Evolutionary conservation across 73 alveolate species (phyloP).

Genomic region (Symbiodinium natans): DNA sequence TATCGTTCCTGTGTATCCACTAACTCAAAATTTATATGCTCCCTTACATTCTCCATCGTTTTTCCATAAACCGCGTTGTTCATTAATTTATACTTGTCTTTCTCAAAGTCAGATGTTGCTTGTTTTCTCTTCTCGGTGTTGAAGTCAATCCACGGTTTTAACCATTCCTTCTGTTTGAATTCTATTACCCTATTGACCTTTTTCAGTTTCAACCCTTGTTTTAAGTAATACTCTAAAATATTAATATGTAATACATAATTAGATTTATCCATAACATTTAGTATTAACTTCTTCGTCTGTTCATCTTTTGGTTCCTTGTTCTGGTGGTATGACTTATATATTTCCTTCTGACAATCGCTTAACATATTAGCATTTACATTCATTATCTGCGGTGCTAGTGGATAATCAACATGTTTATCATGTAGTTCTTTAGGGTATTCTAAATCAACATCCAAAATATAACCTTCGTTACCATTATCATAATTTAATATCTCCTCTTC

Average conservation of each 20-base stretch:
- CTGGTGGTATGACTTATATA: not conserved
- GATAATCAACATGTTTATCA: not conserved
- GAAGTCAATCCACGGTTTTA: not conserved
- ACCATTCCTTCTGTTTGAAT: not conserved
- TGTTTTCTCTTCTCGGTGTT: not conserved
- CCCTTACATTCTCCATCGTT: slow-evolving; percentile 3
- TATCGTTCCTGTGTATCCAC: not conserved
- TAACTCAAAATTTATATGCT: not conserved
- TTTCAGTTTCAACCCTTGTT: not conserved
- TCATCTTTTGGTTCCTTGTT: not conserved
- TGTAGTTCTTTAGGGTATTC: not conserved
- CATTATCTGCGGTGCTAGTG: not conserved
- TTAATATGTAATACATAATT: not conserved
- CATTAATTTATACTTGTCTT: not conserved
- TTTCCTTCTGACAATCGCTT: not conserved
- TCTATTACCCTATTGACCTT: not conserved
- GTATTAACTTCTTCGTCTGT: too few species aligned
- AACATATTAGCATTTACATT: not conserved
- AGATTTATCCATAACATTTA: not conserved
- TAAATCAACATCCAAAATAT: not conserved
- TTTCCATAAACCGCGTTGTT: not conserved
- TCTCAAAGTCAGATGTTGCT: not conserved
- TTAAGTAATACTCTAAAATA: too few species aligned
- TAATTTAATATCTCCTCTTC: not conserved
- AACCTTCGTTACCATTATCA: not conserved